Conservation (phyloP, 306 rosid species). For the Prunus padus region DNA sequence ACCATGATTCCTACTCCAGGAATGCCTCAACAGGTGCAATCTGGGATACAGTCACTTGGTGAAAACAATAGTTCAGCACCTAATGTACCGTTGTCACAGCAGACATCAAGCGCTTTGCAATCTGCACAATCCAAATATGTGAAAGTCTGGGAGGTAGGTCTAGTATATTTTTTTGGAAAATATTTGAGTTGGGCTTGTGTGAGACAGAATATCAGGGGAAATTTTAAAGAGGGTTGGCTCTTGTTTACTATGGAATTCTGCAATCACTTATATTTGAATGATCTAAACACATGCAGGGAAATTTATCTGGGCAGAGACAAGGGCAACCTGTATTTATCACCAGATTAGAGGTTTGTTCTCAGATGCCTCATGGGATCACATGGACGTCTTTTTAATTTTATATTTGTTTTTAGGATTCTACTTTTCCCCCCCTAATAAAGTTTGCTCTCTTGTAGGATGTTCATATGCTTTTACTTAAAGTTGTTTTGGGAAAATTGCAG, state of each 20-base stretch:
- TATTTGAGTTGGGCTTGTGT: constrained; percentile 6
- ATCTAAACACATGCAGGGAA: constrained; percentile 67
- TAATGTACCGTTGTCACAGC: constrained; percentile 69
- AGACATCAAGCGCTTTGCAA: constrained; percentile 62
- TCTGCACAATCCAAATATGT: constrained; percentile 83
- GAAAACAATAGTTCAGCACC: constrained; percentile 60
- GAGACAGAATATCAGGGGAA: background rate
- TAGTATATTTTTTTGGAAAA: background rate
- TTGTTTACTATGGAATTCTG: constrained; percentile 25
- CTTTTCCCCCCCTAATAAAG: background rate
- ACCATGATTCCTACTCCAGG: constrained; percentile 99
- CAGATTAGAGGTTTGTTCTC: constrained; percentile 78
- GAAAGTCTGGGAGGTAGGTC: constrained; percentile 95
- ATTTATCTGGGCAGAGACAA: constrained; percentile 94
- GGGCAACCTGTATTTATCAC: constrained; percentile 94
- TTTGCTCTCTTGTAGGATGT: too few species aligned
- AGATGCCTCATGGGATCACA: constrained; percentile 4
- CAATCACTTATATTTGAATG: constrained; percentile 24
- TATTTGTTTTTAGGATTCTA: background rate
- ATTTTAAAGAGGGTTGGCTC: constrained; percentile 14
- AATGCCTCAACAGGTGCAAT: constrained; percentile 79
- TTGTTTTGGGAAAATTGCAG: too few species aligned
- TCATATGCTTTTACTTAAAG: too few species aligned
- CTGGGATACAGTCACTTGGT: constrained; percentile 67
- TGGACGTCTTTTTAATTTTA: background rate